Base-by-base conservation (phyloP, 139 green algal species). In the Nannochloris sp. region DNA sequence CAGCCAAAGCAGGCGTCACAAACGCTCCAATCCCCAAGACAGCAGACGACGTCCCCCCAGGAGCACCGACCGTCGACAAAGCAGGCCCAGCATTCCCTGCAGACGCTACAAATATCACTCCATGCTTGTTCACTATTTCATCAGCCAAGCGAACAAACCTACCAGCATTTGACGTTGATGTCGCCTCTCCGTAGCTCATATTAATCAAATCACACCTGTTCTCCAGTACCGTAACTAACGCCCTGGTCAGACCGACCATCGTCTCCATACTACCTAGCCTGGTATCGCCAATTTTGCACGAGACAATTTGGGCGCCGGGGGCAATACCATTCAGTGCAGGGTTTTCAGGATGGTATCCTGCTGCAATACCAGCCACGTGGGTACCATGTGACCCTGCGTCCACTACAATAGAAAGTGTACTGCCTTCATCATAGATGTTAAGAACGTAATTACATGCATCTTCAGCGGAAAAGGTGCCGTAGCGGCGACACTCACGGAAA, bases 251-350 rank as follows among this genome's bases (percentile, higher is more conserved):
- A 0, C 83, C 90, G 6, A 75, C 73, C 15, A 75, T 76, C 1
- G 90, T 96, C 74, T 97, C 90, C 85, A 96, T 92, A 64, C 65
- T 78, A 15, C 79, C 80, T 38, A 96, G 74, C 4, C 91, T 75
- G 4, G 67, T 89, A 75, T 97, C 91, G 6, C 90, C 90, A 47
- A 97, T 96, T 75, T 96, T 96, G 77, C 84, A 95, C n/a, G 75
- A 88, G 47, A 97, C 85, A 46, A 97, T 87, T 75, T 95, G 86
- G 9, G 87, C 87, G 15, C 84, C 81, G 54, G 90, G 90, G 8
- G 90, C 91, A 4, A 95, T 74, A 55, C 91, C 91, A 70, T 95
- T 93, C 29, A 90, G 71, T 5, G 59, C 54, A 6, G 87, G 77
- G 38, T 91, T 78, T 2, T 94, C 86, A 10, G 84, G 81, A 62